Evolutionary conservation across 371 early-diverging fungal genomes (phyloP), one percentile per base, ranked within the genome.

Genomic region (Chytridium lagenaria): DNA sequence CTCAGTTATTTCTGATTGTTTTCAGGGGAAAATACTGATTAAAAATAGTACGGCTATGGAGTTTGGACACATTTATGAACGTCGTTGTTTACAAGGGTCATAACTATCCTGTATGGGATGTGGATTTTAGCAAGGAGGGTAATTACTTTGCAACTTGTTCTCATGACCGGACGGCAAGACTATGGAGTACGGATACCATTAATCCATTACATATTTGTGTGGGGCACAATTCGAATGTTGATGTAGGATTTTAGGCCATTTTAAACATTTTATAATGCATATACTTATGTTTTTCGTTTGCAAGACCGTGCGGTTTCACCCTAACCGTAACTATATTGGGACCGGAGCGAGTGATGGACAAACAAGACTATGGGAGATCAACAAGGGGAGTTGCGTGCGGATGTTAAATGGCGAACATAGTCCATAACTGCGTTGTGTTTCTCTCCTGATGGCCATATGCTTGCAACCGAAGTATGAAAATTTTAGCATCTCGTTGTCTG

Each of bases 141-240:
- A 90, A 92, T 77, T 99, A 99, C 81, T 99, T 99, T 88, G 99
- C 96, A 2, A 96, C 95, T 0, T 98, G 97, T 0, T 93, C 95
- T 22, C 95, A 95, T 72, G 99, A 99, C 83, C 88, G 93, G 76
- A 99, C 98, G 1, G 95, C 97, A 19, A 85, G 98, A 63, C 88
- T 99, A 61, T 99, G 98, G 98, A 93, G 93, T 71, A 92, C 94
- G 65, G 99, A 97, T 78, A 96, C 94, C 77, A 90, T 93, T 15
- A 92, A 93, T 78, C 99, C 99, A 10, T 86, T 99, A 75, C 91
- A 99, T 69, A 91, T 99, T 50, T 97, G 99, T 88, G 94, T 95
- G 39, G 97, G 98, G 22, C 98, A 99, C 83, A 82, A 98, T 39
- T 93, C 98, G 2, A 99, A 99, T 85, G 98, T 99, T 0, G 98